Percentiles rank a stretch among this genome's conserved stretches.
These are phyloP conservation scores for Penicillium goetzii DNA, from an alignment of 495 filamentous ascomycete species.

Conservation along the genomic window DNA sequence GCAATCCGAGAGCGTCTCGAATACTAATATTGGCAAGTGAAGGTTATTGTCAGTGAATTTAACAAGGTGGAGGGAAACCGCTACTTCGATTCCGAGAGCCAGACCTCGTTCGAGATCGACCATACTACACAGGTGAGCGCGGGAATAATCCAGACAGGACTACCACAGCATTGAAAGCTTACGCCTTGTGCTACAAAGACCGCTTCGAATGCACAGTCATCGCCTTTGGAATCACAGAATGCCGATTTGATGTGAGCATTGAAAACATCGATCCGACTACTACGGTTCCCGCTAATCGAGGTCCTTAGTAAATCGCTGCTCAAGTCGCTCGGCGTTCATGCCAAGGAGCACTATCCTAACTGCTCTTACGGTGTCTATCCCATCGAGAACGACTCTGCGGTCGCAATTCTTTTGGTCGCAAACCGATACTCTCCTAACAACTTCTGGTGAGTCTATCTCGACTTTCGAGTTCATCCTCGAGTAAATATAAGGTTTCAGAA, in stretches of 20 bases:
- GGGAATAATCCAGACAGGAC: background rate
- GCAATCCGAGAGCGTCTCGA: slow-evolving; percentile 7
- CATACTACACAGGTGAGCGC: slow-evolving; percentile 71
- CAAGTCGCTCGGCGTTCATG: slow-evolving; percentile 75
- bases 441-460: slow-evolving; percentile 70
- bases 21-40: no score
- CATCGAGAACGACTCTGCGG: slow-evolving; percentile 69
- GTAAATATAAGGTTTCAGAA: no score
- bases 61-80: slow-evolving; percentile 76
- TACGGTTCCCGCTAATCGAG: slow-evolving; percentile 1
- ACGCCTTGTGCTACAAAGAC: slow-evolving; percentile 55
- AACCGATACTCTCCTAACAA: slow-evolving; percentile 98
- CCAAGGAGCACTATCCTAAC: slow-evolving; percentile 85
- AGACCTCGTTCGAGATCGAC: slow-evolving; percentile 84
- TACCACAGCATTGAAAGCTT: slow-evolving; percentile 11
- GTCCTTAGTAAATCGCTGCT: slow-evolving; percentile 64
- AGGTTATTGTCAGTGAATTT: slow-evolving; percentile 86
- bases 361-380: slow-evolving; percentile 80
- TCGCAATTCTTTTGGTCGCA: slow-evolving; percentile 84
- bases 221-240: slow-evolving; percentile 78
- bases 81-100: slow-evolving; percentile 88
- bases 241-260: slow-evolving; percentile 72
- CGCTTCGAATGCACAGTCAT: slow-evolving; percentile 79
- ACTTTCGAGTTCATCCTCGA: background rate
- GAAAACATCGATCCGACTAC: background rate